Percentiles rank a stretch among this genome's conserved stretches.
These are phyloP conservation scores for Marasmius sp. DNA, from an alignment of 1,284 basidiomycete genomes.

Conservation along the genomic window DNA sequence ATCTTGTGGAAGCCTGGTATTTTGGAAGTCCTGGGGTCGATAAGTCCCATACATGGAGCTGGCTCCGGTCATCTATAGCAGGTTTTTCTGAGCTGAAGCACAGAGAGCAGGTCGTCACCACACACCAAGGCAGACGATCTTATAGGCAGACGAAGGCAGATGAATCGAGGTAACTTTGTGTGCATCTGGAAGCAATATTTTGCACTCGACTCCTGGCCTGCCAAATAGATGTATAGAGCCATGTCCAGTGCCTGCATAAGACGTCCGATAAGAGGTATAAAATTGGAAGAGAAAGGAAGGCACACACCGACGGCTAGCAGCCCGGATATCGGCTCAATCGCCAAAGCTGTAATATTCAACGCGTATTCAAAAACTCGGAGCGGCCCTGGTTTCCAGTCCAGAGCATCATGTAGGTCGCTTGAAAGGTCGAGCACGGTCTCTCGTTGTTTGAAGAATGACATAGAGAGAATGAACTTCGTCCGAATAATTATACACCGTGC, in stretches of 20 bases:
- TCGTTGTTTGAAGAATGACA: slow-evolving; percentile 25
- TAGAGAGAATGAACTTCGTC: background rate
- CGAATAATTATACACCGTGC: background rate
- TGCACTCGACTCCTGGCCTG: slow-evolving; percentile 58
- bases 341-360: slow-evolving; percentile 59
- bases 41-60: slow-evolving; percentile 72
- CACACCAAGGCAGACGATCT: slow-evolving; percentile 67
- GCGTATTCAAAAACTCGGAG: slow-evolving; percentile 51
- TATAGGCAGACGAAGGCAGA: slow-evolving; percentile 58
- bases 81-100: slow-evolving; percentile 1
- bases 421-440: slow-evolving; percentile 50
- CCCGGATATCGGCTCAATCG: slow-evolving; percentile 71
- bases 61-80: slow-evolving; percentile 60
- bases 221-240: slow-evolving; percentile 69
- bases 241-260: slow-evolving; percentile 50
- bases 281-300: background rate
- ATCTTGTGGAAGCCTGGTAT: slow-evolving; percentile 50
- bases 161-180: slow-evolving; percentile 59
- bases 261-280: slow-evolving; percentile 4
- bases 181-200: slow-evolving; percentile 51
- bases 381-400: slow-evolving; percentile 56
- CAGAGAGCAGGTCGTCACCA: background rate
- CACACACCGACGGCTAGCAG: slow-evolving; percentile 68
- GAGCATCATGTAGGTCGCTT: slow-evolving; percentile 48
- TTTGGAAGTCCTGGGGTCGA: slow-evolving; percentile 53